Percentiles rank a stretch among this genome's conserved stretches.
phyloP scores from a whole-genome alignment of 2,329 filamentous ascomycete genomes.

The Penicillium palitans region DNA sequence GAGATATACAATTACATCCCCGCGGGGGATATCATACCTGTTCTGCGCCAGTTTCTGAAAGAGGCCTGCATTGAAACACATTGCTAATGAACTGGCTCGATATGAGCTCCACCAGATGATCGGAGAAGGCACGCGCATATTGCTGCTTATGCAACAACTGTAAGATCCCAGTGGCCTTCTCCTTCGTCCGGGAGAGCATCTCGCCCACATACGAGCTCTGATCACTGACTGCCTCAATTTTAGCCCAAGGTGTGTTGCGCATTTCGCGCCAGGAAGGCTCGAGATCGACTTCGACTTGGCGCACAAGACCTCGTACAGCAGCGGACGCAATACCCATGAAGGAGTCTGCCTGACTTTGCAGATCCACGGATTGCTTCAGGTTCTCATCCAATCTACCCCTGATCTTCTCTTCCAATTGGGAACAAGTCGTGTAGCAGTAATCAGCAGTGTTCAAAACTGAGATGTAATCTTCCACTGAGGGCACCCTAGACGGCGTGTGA shows the following conservation, averaged over 20 bases:
- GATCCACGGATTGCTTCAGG: slow-evolving; percentile 72
- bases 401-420: slow-evolving; percentile 91
- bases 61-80: slow-evolving; percentile 83
- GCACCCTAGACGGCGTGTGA: slow-evolving; percentile 54
- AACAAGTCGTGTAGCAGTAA: slow-evolving; percentile 93
- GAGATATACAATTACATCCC: background rate
- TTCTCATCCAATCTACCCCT: slow-evolving; percentile 84
- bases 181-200: slow-evolving; percentile 71
- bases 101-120: slow-evolving; percentile 89
- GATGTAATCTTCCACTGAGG: slow-evolving; percentile 70
- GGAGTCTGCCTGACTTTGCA: slow-evolving; percentile 89
- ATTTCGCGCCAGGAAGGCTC: slow-evolving; percentile 94
- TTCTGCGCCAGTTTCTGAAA: slow-evolving; percentile 91
- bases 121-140: slow-evolving; percentile 90
- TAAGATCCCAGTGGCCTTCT: slow-evolving; percentile 72
- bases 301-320: slow-evolving; percentile 78
- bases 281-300: slow-evolving; percentile 76
- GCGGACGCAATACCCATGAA: slow-evolving; percentile 94
- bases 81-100: slow-evolving; percentile 76
- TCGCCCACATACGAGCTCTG: slow-evolving; percentile 90
- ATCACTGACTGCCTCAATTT: slow-evolving; percentile 88
- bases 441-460: slow-evolving; percentile 94
- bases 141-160: slow-evolving; percentile 81
- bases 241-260: slow-evolving; percentile 93
- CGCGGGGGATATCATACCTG: slow-evolving; percentile 56